Conservation (phyloP, 148 eudicot species). For the Euryodendron excelsum region DNA sequence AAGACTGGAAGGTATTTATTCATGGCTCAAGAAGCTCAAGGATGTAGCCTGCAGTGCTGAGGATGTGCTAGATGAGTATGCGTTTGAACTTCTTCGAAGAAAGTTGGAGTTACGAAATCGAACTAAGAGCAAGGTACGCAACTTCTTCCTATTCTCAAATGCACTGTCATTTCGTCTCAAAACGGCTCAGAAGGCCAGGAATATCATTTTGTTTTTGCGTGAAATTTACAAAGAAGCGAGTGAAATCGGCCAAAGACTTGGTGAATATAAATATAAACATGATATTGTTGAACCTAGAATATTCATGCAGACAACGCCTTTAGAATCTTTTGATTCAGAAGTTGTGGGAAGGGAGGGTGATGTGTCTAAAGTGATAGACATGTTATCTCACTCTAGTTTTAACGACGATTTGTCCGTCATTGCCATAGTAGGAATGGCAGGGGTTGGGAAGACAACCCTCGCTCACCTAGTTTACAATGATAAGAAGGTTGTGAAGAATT, state of each 20-base stretch:
- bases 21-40: neutral
- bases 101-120: neutral
- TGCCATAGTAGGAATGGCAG: neutral
- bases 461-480: neutral
- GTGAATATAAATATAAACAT: neutral
- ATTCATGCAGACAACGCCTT: neutral
- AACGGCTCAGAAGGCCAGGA: conserved; percentile 7
- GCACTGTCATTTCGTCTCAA: neutral
- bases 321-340: neutral
- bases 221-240: neutral
- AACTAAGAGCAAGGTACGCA: neutral
- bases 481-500: neutral
- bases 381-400: neutral
- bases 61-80: conserved; percentile 12
- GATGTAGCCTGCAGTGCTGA: too few species aligned
- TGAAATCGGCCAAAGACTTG: neutral
- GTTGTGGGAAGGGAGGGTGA: neutral
- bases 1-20: neutral
- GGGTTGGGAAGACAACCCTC: neutral
- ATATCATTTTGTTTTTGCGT: neutral
- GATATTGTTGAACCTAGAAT: neutral
- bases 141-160: neutral
- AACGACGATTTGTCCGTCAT: neutral
- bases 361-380: neutral
- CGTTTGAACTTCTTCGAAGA: neutral